phyloP scores from a whole-genome alignment of 2,329 filamentous ascomycete genomes.

The Tricladium varicosporioides region DNA sequence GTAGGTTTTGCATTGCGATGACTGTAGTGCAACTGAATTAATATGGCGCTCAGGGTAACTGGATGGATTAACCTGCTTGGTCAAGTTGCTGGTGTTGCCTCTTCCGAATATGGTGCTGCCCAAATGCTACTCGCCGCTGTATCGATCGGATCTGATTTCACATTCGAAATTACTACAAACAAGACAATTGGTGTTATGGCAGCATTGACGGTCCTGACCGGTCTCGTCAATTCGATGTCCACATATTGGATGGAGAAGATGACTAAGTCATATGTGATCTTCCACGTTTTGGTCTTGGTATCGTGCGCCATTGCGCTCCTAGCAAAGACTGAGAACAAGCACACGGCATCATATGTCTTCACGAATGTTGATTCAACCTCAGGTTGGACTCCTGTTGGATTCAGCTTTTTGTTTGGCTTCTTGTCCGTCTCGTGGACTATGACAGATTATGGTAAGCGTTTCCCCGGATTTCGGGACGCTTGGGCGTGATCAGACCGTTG shows the following conservation, averaged over 20 bases:
- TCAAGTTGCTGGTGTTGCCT: constrained; percentile 49
- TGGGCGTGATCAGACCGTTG: constrained; percentile 28
- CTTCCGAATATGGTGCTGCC: constrained; percentile 55
- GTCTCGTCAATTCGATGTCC: constrained; percentile 52
- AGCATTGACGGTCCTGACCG: constrained; percentile 49
- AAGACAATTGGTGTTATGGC: constrained; percentile 55
- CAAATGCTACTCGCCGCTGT: constrained; percentile 56
- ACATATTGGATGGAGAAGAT: constrained; percentile 59
- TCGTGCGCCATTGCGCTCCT: constrained; percentile 50
- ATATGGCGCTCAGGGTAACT: constrained; percentile 22
- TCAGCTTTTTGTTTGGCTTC: constrained; percentile 59
- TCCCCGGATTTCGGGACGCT: not conserved
- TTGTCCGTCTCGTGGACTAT: constrained; percentile 59
- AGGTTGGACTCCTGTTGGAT: constrained; percentile 54
- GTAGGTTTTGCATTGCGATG: constrained; percentile 22
- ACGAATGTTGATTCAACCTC: constrained; percentile 49
- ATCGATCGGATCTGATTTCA: constrained; percentile 47
- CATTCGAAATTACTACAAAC: constrained; percentile 45
- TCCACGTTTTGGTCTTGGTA: constrained; percentile 52
- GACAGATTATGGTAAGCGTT: constrained; percentile 49
- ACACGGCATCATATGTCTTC: constrained; percentile 52
- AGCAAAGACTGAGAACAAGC: constrained; percentile 48
- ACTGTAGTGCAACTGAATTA: too few relatives aligned
- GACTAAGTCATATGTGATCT: constrained; percentile 55
- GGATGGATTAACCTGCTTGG: constrained; percentile 53